Evolutionary conservation across 116 monocot species (phyloP), one percentile per base, ranked within the genome.

Genomic region (Dioscorea cayenensis): DNA sequence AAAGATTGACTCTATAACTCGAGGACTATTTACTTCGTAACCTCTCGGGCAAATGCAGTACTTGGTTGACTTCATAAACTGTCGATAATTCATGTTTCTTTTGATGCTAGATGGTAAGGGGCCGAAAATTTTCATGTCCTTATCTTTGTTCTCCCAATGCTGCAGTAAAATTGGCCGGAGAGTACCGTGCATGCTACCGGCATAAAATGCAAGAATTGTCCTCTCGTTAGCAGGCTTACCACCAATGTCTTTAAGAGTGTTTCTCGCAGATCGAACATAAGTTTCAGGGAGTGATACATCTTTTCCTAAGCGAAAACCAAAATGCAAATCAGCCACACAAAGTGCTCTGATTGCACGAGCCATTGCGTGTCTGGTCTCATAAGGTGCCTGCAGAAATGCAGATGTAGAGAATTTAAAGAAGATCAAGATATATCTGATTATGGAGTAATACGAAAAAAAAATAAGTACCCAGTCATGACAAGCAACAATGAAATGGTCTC

Each of bases 381-480:
- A 76, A 27, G 80, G 58, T 66, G 86, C 82, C 90, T 90, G 82
- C 22, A 1, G 63, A 70, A 69, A 14, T 32, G 36, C 20, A 55
- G n/a, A 55, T 18, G 55, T 55, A 55, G 55, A 14, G 51, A 14
- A 17, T 14, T 51, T 14, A 14, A 17, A 51, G 17, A 51, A 51
- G 51, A 17, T 11, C 11, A 51, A 0, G 51, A 17, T 51, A 0
- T 14, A 66, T 29, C 25, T 25, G 25, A 25, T 25, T 1, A 25
- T 25, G 25, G 66, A 50, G 28, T 21, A 17, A 49, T 67, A 36
- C 27, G n/a, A 8, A 49, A 71, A 11, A 51, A 14, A 51, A 51
- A 51, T 5, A 51, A 17, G 13, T 80, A 86, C 86, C 92, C 92
- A 92, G 62, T 92, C 92, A 86, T 92, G 92, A 63, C 92, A 92